Percentiles rank a stretch among this genome's conserved stretches.
Evolutionary conservation across 352 stramenopile species (phyloP).

Genomic region (Pythium plurisporium): DNA sequence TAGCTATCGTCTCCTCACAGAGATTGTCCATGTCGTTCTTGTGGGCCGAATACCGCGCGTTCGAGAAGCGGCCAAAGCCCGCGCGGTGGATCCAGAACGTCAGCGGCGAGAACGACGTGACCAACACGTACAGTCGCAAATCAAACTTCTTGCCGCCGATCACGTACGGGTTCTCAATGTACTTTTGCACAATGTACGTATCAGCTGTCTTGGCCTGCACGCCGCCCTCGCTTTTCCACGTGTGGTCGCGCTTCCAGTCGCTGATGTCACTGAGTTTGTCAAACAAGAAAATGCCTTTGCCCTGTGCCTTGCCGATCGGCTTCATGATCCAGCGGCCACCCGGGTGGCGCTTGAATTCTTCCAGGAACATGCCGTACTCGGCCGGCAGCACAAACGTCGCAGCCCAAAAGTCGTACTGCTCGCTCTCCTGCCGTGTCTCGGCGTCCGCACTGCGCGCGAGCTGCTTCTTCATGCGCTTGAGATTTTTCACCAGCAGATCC

Average conservation of each 20-base stretch:
- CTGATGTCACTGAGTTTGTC: conserved; percentile 73
- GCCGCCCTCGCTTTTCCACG: conserved; percentile 23
- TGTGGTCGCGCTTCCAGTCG: conserved; percentile 55
- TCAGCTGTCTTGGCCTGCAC: conserved; percentile 37
- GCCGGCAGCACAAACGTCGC: conserved; percentile 84
- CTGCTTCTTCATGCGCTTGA: conserved; percentile 87
- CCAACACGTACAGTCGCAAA: conserved; percentile 85
- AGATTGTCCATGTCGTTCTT: conserved; percentile 36
- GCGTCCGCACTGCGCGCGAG: conserved; percentile 59
- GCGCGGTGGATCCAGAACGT: conserved; percentile 56
- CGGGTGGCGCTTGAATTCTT: conserved; percentile 58
- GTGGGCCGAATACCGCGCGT: conserved; percentile 26
- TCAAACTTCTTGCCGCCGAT: conserved; percentile 93
- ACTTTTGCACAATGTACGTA: conserved; percentile 76
- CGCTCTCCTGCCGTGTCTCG: conserved; percentile 30
- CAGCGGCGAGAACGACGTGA: conserved; percentile 57
- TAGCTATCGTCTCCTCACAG: conserved; percentile 1
- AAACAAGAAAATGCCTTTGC: conserved; percentile 80
- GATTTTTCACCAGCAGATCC: conserved; percentile 87
- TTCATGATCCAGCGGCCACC: conserved; percentile 93
- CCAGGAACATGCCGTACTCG: conserved; percentile 82
- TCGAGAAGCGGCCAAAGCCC: conserved; percentile 77
- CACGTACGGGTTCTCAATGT: conserved; percentile 88
- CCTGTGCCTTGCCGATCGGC: conserved; percentile 76
- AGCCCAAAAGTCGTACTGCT: conserved; percentile 58